A percentile compares a stretch with the other conserved stretches of the same genome.
These are phyloP conservation scores for Flaveria sonorensis DNA, from an alignment of 129 eudicot genomes.

Conservation along the genomic window DNA sequence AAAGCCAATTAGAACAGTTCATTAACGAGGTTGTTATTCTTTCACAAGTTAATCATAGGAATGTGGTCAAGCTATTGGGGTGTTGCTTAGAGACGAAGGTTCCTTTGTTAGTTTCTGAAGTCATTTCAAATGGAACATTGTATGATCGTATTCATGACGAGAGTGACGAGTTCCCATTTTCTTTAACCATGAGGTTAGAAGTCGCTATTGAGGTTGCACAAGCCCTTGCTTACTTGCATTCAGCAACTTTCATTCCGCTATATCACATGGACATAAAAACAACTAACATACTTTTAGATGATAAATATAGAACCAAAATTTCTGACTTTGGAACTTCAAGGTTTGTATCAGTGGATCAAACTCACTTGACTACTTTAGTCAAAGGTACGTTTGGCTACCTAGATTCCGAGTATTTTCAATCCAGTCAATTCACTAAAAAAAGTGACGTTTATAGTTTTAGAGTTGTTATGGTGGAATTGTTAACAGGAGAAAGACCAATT, in stretches of 20 bases:
- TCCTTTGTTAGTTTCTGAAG: slow-evolving; percentile 34
- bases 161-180: slow-evolving; percentile 6
- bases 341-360: slow-evolving; percentile 23
- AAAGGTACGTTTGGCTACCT: slow-evolving; percentile 36
- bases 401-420: slow-evolving; percentile 35
- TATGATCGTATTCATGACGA: slow-evolving; percentile 28
- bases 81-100: slow-evolving; percentile 42
- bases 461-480: slow-evolving; percentile 31
- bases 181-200: slow-evolving; percentile 25
- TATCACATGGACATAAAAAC: slow-evolving; percentile 37
- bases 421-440: slow-evolving; percentile 33
- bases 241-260: slow-evolving; percentile 29
- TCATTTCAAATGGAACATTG: slow-evolving; percentile 41
- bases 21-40: slow-evolving; percentile 38
- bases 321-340: slow-evolving; percentile 43
- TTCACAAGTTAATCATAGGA: slow-evolving; percentile 36
- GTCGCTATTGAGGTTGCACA: slow-evolving; percentile 33
- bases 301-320: slow-evolving; percentile 32
- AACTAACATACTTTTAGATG: slow-evolving; percentile 36
- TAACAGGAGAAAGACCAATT: not conserved
- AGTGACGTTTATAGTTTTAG: slow-evolving; percentile 37
- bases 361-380: slow-evolving; percentile 34
- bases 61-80: slow-evolving; percentile 38
- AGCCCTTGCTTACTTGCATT: slow-evolving; percentile 28
- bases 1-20: slow-evolving; percentile 33